Conservation (phyloP, 2,329 filamentous ascomycete genomes). For the Torrubiellomyces zombiae region DNA sequence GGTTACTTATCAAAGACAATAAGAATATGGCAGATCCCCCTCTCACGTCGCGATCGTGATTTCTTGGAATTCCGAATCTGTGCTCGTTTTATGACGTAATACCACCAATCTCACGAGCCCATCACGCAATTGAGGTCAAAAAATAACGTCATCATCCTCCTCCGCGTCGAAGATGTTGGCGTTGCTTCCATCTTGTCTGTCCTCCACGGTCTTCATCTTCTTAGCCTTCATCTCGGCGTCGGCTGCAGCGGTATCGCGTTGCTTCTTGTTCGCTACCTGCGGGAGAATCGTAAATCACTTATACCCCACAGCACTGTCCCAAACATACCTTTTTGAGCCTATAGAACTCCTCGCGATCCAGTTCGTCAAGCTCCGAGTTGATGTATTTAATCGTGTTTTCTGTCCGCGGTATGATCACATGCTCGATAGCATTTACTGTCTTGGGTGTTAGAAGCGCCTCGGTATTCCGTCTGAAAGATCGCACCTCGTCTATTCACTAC, state of each 20-base stretch:
- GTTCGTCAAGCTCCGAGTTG: conserved; percentile 93
- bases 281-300: neutral
- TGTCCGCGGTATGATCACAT: conserved; percentile 92
- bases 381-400: conserved; percentile 99
- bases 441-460: conserved; percentile 4
- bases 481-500: conserved; percentile 88
- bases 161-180: conserved; percentile 56
- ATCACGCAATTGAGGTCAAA: no score
- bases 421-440: conserved; percentile 82
- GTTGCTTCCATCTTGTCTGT: conserved; percentile 21
- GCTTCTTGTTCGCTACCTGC: conserved; percentile 64
- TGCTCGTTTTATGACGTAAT: no score
- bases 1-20: conserved; percentile 92
- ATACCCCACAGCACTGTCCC: neutral
- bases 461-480: conserved; percentile 8
- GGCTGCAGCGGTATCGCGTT: conserved; percentile 53
- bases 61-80: neutral
- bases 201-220: conserved; percentile 16
- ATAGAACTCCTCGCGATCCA: conserved; percentile 97
- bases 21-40: conserved; percentile 9
- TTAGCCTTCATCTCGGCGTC: conserved; percentile 60
- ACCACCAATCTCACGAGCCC: no score
- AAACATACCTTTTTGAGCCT: conserved; percentile 62
- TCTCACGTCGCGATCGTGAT: neutral
- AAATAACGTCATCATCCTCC: conserved; percentile 77